These are phyloP conservation scores for Tricholoma sp. DNA, from an alignment of 768 basidiomycete species.

Conservation along the genomic window DNA sequence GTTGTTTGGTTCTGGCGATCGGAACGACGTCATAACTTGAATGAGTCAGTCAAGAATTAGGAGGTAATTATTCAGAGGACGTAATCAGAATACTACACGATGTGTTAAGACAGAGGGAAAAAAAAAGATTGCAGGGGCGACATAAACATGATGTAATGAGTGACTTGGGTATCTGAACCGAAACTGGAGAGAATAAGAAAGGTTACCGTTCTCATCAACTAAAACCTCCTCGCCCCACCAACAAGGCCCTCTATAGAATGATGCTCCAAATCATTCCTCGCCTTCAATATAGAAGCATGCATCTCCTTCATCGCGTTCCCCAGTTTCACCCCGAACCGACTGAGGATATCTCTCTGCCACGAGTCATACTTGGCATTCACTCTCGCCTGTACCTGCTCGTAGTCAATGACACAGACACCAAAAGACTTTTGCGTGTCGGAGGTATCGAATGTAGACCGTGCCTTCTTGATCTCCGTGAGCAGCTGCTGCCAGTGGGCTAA, in stretches of 20 bases:
- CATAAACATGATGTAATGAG: slow-evolving; percentile 1
- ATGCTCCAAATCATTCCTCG: slow-evolving; percentile 91
- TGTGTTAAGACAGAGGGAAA: not conserved
- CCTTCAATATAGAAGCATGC: slow-evolving; percentile 89
- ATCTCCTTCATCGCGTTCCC: slow-evolving; percentile 97
- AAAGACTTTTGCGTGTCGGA: slow-evolving; percentile 90
- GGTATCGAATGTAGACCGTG: slow-evolving; percentile 94
- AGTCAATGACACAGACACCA: slow-evolving; percentile 92
- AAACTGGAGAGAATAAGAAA: not conserved
- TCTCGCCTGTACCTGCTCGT: slow-evolving; percentile 95
- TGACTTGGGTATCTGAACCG: slow-evolving; percentile 3
- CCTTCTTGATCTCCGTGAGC: slow-evolving; percentile 94
- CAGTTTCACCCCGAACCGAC: slow-evolving; percentile 87
- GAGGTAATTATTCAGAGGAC: not conserved
- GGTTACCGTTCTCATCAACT: slow-evolving; percentile 9
- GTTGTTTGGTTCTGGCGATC: slow-evolving; percentile 2
- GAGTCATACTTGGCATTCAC: slow-evolving; percentile 99
- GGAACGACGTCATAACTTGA: too few species aligned
- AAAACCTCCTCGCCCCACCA: slow-evolving; percentile 52
- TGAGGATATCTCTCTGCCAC: slow-evolving; percentile 95
- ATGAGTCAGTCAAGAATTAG: not conserved
- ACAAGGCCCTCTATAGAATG: slow-evolving; percentile 93
- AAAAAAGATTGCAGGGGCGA: not conserved
- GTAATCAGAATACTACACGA: not conserved
- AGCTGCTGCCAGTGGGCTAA: slow-evolving; percentile 94